Evolutionary conservation across 2,329 filamentous ascomycete species (phyloP).

Genomic region (Gnomoniopsis sp.): DNA sequence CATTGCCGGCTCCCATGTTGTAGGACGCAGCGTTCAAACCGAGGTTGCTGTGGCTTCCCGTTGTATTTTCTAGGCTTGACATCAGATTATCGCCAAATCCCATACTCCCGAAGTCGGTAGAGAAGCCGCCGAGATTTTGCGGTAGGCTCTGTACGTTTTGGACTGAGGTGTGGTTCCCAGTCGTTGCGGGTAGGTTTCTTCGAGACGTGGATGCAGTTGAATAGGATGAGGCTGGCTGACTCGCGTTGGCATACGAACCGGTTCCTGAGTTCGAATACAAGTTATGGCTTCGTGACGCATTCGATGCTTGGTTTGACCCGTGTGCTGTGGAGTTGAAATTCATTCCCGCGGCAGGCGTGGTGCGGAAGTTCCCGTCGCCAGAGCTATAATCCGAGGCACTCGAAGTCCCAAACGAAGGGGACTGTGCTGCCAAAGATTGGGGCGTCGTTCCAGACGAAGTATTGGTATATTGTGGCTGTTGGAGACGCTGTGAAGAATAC

Average conservation of each 20-base stretch:
- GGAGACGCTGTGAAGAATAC: slow-evolving; percentile 23
- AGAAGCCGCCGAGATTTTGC: slow-evolving; percentile 21
- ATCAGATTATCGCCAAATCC: slow-evolving; percentile 25
- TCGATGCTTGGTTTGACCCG: slow-evolving; percentile 13
- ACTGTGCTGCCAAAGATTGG: slow-evolving; percentile 24
- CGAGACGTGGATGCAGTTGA: slow-evolving; percentile 6
- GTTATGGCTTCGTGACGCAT: slow-evolving; percentile 7
- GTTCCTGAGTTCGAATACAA: slow-evolving; percentile 8
- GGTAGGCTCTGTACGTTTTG: slow-evolving; percentile 17
- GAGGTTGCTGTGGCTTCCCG: slow-evolving; percentile 22
- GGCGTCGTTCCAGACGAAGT: slow-evolving; percentile 21
- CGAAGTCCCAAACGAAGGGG: slow-evolving; percentile 25
- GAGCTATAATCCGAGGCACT: slow-evolving; percentile 20
- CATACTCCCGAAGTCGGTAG: slow-evolving; percentile 20
- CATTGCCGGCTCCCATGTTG: slow-evolving; percentile 22
- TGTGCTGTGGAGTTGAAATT: slow-evolving; percentile 20
- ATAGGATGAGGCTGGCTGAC: slow-evolving; percentile 13
- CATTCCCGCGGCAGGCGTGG: slow-evolving; percentile 17
- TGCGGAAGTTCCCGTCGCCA: slow-evolving; percentile 23
- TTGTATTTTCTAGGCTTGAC: slow-evolving; percentile 24
- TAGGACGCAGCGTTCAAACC: slow-evolving; percentile 25
- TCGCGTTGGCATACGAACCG: slow-evolving; percentile 12
- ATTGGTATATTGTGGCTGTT: slow-evolving; percentile 19
- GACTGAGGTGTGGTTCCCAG: slow-evolving; percentile 13
- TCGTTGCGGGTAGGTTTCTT: slow-evolving; percentile 12